Base-by-base conservation (phyloP, 208 protist genomes). In the Crithidia sp. region DNA sequence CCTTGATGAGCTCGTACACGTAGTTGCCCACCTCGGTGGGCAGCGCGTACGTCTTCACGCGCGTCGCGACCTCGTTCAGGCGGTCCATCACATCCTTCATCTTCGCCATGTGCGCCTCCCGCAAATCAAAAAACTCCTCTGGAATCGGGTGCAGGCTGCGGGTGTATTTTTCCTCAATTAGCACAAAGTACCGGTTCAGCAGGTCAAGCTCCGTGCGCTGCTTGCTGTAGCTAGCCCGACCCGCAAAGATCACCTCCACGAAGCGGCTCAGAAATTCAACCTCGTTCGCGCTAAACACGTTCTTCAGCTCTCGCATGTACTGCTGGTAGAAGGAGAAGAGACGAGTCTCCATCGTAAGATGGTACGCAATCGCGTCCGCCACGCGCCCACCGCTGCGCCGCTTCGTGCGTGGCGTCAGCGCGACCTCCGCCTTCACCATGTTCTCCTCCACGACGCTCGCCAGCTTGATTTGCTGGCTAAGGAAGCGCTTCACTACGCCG, bases 81-180 rank as follows among this genome's bases (percentile, higher is more conserved):
- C 81, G 60, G 37, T 94, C 75, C 66, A 94, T 71, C 57, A 92
- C 70, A 41, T 91, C 88, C 60, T 89, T 88, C 44, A 91, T 84
- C 69, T 94, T 96, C 12, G 75, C 56, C 86, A 95, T 94, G 76
- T 96, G 89, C n/a, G 82, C 92, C 74, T 93, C 89, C 39, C 86
- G 82, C 6, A 95, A 72, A 53, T 96, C 89, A 71, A 93, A 93
- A 37, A 85, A 73, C 76, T 92, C 84, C 16, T 85, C 89, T 3
- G 85, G 86, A 41, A 92, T 67, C 28, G 82, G 77, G 67, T 93
- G 87, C 56, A 96, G 83, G n/a, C 71, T 77, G 28, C 86, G 87
- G 5, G 89, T 93, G 79, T 96, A 95, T 36, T 81, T 82, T 57
- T 96, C 89, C 19, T 96, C 92, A 5, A 96, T 76, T 8, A 93